Percentiles rank a stretch among this genome's conserved stretches.
Conservation (phyloP, 768 basidiomycete genomes). For the Tephrocybe sp. region DNA sequence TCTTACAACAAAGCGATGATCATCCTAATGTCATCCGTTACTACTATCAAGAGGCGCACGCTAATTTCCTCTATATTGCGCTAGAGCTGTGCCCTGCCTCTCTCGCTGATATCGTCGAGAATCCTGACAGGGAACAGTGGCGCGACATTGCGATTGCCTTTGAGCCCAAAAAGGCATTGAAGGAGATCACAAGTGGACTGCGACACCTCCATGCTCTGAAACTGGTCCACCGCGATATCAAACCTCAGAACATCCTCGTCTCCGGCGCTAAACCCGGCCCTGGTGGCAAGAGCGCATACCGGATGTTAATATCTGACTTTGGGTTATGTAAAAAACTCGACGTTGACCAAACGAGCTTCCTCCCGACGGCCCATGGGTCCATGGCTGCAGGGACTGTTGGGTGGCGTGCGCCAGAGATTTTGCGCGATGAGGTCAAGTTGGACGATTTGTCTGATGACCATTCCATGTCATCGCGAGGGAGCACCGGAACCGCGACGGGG, state of each 20-base stretch:
- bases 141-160: conserved; percentile 78
- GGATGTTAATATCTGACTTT: conserved; percentile 96
- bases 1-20: conserved; percentile 96
- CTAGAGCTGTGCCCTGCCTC: conserved; percentile 93
- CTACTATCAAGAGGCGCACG: conserved; percentile 93
- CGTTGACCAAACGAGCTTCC: conserved; percentile 93
- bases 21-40: conserved; percentile 99
- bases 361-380: conserved; percentile 88
- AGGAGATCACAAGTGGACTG: conserved; percentile 85
- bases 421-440: conserved; percentile 91
- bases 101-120: conserved; percentile 84
- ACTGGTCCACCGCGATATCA: conserved; percentile 98
- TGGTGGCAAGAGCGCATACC: conserved; percentile 42
- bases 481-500: conserved; percentile 51
- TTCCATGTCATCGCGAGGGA: conserved; percentile 68
- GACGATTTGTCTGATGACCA: conserved; percentile 74
- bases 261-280: conserved; percentile 61
- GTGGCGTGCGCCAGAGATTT: conserved; percentile 96
- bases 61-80: conserved; percentile 96
- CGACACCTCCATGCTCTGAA: conserved; percentile 91
- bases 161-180: conserved; percentile 85
- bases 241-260: conserved; percentile 96
- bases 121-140: conserved; percentile 63
- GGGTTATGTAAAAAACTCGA: conserved; percentile 96
- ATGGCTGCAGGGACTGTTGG: conserved; percentile 93